Base-by-base conservation (phyloP, 139 green algal genomes). In the Auxenochlorella protothecoides region DNA sequence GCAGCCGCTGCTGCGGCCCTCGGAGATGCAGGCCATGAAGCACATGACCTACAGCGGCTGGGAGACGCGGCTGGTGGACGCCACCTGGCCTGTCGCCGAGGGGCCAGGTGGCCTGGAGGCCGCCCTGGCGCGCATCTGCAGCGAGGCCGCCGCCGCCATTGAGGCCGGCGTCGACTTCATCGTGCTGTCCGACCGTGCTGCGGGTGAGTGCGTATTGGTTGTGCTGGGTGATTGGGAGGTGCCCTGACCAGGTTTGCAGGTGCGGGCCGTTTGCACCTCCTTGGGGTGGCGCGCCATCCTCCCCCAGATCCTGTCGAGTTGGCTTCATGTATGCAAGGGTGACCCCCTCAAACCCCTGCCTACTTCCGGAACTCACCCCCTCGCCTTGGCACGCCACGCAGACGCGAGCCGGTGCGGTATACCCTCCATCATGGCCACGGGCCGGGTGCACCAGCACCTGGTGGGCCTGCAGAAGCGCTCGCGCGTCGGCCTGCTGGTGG, bases 361-460 rank as follows among this genome's bases (percentile, higher is more conserved):
- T 44, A 44, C 27, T 44, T 44, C 1, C 27, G 27, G 27, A 44
- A 44, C 27, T 44, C 27, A 44, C 27, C 27, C 27, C 27, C 27
- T 44, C 27, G 27, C 27, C 27, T 44, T 1, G 27, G 27, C 27
- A 44, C 1, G 27, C 27, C 27, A 44, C 27, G 27, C 27, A 44
- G 71, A 85, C 55, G 52, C 80, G 53, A 57, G 63, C 11, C 16
- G 55, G 6, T 82, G 85, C 14, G 86, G 89, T 63, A 97, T 99
- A 78, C 93, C 95, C 52, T 81, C 87, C 27, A 85, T 99, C 72
- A 81, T 98, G 69, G 93, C 90, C 0, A 85, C 90, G 6, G 95
- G 95, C 14, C 90, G 95, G 2, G 92, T 98, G 68, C 94, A 99
- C 84, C 95, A 99, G 82, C 92, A 98, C 87, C 90, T 99, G 56